Evolutionary conservation across 345 rosid genomes (phyloP).

Genomic region (Hirschfeldia incana): DNA sequence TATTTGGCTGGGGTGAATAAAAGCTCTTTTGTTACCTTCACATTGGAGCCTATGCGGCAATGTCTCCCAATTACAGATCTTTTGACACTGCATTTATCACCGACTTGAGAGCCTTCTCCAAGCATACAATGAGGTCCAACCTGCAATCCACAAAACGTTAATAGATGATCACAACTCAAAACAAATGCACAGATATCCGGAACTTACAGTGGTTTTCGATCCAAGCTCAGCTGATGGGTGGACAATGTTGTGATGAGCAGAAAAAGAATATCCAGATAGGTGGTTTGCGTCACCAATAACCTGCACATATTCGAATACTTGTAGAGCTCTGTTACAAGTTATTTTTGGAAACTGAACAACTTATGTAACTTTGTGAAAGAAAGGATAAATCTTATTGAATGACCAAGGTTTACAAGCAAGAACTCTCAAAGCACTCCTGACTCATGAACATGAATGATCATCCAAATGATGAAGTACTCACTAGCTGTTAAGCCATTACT

Average conservation of each 20-base stretch:
- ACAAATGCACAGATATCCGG: background rate
- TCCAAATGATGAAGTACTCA: too few relatives aligned
- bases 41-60: slow-evolving; percentile 94
- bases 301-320: slow-evolving; percentile 35
- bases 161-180: background rate
- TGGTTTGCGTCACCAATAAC: slow-evolving; percentile 85
- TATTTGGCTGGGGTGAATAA: background rate
- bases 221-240: slow-evolving; percentile 86
- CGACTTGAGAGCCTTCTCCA: slow-evolving; percentile 94
- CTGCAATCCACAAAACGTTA: slow-evolving; percentile 44
- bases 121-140: slow-evolving; percentile 92
- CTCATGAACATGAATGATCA: too few relatives aligned
- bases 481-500: too few relatives aligned
- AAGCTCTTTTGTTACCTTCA: slow-evolving; percentile 63
- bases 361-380: too few relatives aligned
- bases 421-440: too few relatives aligned
- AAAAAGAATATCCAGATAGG: slow-evolving; percentile 79
- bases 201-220: slow-evolving; percentile 80
- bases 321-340: background rate
- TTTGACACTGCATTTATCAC: slow-evolving; percentile 94
- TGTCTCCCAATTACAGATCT: slow-evolving; percentile 95
- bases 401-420: too few relatives aligned
- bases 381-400: too few relatives aligned
- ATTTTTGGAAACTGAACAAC: too few relatives aligned
- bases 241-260: slow-evolving; percentile 74